phyloP scores from a whole-genome alignment of 2,329 filamentous ascomycete genomes.

The Penicillium sp. region DNA sequence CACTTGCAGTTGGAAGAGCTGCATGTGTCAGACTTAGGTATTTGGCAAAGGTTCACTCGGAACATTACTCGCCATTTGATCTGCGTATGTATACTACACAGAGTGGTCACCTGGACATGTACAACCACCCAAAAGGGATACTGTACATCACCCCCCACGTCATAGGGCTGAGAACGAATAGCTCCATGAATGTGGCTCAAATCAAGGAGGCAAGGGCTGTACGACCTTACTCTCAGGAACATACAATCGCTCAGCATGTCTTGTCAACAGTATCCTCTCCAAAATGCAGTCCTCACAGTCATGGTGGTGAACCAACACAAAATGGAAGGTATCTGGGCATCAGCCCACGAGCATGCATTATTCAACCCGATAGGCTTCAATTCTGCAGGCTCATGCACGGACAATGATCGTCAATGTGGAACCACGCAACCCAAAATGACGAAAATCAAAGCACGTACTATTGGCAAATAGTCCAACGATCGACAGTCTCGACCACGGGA shows the following conservation, averaged over 20 bases:
- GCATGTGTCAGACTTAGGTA: not conserved
- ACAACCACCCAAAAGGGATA: not conserved
- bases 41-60: not conserved
- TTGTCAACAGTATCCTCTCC: not conserved
- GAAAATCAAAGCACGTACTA: not conserved
- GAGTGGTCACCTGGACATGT: not conserved
- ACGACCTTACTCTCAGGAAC: constrained; percentile 1
- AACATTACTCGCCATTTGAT: not conserved
- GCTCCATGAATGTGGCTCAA: not conserved
- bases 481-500: not conserved
- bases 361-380: not conserved
- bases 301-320: not conserved
- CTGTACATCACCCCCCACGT: constrained; percentile 6
- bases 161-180: constrained; percentile 23
- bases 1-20: not conserved
- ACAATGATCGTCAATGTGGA: constrained; percentile 12
- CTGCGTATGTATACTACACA: not conserved
- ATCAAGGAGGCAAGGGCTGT: constrained; percentile 6
- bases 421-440: not conserved
- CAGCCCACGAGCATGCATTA: constrained; percentile 1
- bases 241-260: not conserved
- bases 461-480: not conserved
- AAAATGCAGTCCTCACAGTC: not conserved
- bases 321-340: not conserved
- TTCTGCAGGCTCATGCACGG: constrained; percentile 3